phyloP scores from a whole-genome alignment of 2,329 filamentous ascomycete genomes.

The Alternaria consortialis region DNA sequence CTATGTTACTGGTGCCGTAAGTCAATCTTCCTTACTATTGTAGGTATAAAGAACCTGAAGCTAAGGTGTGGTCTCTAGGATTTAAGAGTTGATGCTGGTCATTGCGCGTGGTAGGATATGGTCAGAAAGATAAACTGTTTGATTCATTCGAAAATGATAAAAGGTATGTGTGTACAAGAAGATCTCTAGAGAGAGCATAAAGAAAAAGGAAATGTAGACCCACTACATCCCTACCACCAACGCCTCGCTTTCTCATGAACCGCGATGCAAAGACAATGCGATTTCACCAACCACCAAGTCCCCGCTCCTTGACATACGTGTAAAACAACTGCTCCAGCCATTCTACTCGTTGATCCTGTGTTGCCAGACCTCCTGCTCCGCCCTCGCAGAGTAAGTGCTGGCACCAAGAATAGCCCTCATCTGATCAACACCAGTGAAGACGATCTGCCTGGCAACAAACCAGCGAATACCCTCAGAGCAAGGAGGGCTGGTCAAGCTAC shows the following conservation, averaged over 20 bases:
- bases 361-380: constrained; percentile 57
- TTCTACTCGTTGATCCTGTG: constrained; percentile 55
- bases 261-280: neutral
- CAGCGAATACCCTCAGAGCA: constrained; percentile 59
- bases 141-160: neutral
- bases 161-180: neutral
- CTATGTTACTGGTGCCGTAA: constrained; percentile 68
- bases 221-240: neutral
- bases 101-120: constrained; percentile 44
- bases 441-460: constrained; percentile 54
- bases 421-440: constrained; percentile 57
- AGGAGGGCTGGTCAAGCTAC: constrained; percentile 59
- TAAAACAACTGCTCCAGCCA: neutral
- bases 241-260: neutral
- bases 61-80: constrained; percentile 29
- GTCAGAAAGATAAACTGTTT: neutral
- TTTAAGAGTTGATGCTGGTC: constrained; percentile 56
- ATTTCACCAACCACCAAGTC: neutral
- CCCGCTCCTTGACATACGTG: neutral
- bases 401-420: constrained; percentile 59
- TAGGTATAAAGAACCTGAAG: neutral
- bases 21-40: neutral
- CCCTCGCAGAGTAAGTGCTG: constrained; percentile 56
- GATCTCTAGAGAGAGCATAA: neutral
- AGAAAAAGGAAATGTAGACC: neutral